Conservation (phyloP, 805 yeast species). For the Candida coquimbonensis region DNA sequence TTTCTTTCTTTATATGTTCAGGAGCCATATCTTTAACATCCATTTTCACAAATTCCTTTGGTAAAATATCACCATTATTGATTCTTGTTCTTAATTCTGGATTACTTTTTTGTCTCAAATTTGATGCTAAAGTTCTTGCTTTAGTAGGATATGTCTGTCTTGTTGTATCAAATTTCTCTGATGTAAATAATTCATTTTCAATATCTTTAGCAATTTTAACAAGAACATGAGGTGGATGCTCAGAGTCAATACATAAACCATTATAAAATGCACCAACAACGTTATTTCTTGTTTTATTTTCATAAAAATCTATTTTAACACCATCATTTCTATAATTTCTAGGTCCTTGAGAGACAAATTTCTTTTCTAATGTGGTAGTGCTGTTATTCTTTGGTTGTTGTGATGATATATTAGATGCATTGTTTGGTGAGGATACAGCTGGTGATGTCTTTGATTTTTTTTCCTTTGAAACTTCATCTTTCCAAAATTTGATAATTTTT, state of each 20-base stretch:
- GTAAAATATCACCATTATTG: constrained; percentile 55
- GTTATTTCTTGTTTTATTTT: constrained; percentile 74
- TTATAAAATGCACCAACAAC: constrained; percentile 81
- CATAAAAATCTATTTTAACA: constrained; percentile 59
- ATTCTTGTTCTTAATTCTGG: constrained; percentile 74
- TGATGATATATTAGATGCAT: constrained; percentile 7
- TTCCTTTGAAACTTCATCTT: constrained; percentile 73
- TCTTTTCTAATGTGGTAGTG: constrained; percentile 17
- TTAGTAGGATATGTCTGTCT: constrained; percentile 63
- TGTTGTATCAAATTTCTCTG: constrained; percentile 50
- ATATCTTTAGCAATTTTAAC: constrained; percentile 60
- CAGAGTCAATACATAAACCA: constrained; percentile 79
- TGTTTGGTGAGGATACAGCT: constrained; percentile 4
- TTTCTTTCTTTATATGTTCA: constrained; percentile 76
- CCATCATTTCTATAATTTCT: constrained; percentile 81
- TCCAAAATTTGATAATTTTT: constrained; percentile 81
- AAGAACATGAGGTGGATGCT: constrained; percentile 51
- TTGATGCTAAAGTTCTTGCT: constrained; percentile 80
- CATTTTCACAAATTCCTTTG: constrained; percentile 69
- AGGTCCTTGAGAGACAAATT: constrained; percentile 46
- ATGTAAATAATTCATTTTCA: constrained; percentile 61
- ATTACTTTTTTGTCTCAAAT: constrained; percentile 82
- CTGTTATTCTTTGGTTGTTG: constrained; percentile 9
- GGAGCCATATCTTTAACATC: constrained; percentile 95
- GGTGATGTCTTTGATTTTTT: constrained; percentile 28